Percentiles rank a stretch among this genome's conserved stretches.
Conservation (phyloP, 2,329 filamentous ascomycete genomes). For the Cercospora sp. region DNA sequence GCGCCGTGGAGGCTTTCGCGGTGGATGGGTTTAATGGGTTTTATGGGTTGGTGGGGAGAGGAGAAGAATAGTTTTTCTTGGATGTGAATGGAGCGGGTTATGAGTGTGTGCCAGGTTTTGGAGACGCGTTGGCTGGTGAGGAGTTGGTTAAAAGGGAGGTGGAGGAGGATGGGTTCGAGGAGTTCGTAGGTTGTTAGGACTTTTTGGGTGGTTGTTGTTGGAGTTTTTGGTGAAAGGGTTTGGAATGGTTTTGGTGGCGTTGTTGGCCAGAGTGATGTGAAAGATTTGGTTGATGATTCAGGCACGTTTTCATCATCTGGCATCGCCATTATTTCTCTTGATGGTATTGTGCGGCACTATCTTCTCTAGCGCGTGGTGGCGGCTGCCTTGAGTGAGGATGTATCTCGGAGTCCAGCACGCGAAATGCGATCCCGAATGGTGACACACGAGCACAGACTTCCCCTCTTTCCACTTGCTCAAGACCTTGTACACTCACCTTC, state of each 20-base stretch:
- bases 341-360: neutral
- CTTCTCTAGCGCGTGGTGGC: neutral
- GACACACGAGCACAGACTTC: neutral
- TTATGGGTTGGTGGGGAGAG: neutral
- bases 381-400: neutral
- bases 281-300: neutral
- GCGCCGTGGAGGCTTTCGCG: constrained; percentile 1
- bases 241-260: neutral
- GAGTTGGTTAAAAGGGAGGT: constrained; percentile 12
- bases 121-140: constrained; percentile 13
- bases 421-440: constrained; percentile 1
- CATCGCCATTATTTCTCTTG: neutral
- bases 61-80: constrained; percentile 13
- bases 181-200: constrained; percentile 20
- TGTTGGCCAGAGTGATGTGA: neutral
- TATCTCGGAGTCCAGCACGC: neutral
- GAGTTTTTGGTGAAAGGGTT: neutral
- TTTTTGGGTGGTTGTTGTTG: neutral
- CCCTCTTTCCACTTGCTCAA: neutral
- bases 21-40: neutral
- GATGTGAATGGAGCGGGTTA: constrained; percentile 7
- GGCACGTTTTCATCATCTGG: neutral
- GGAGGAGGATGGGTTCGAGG: constrained; percentile 16
- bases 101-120: constrained; percentile 9
- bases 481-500: neutral